Evolutionary conservation across 1,284 basidiomycete genomes (phyloP), one percentile per base, ranked within the genome.

Genomic region (Cystobasidium pallidum): DNA sequence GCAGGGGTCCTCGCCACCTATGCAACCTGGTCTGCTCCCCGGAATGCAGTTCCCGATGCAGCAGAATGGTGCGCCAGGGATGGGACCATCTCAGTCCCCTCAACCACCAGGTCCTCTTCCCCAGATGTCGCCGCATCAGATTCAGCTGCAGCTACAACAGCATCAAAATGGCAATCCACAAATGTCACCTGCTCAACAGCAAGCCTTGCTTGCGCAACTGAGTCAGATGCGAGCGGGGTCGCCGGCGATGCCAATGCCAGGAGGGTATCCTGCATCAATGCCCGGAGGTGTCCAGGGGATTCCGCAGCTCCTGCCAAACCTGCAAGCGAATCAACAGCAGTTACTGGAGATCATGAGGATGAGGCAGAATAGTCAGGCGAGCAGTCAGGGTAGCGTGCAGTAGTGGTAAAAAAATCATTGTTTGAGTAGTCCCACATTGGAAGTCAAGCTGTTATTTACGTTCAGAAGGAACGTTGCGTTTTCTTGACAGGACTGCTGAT

Each of bases 291-390:
- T 64, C 45, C 62, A 49, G 45, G 47, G 30, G 7, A 11, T 28
- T 36, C 62, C 21, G 4, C 59, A 64, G 26, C 30, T 63, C 15
- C n/a, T 49, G 32, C 68, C 58, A n/a, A 57, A 62, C n/a, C 59
- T 28, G 13, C 61, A 59, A 36, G 19, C 61, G 26, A 54, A 70
- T 47, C 67, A 70, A 30, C 68, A 71, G 45, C 68, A 71, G 51
- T 32, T 71, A 24, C 17, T 71, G 59, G 47, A 32, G 21, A 39
- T 71, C 10, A 63, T 71, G 68, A 45, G 68, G 34, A 47, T 57
- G 68, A 36, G 68, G 13, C 68, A 71, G 51, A 71, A 54, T 43
- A 71, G 68, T 47, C 68, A 71, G 47, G 61, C 45, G n/a, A 64
- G 59, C 24, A 64, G 68, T 57, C 68, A 71, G 51, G 45, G 57